These are phyloP conservation scores for Haematococcus sp. DNA, from an alignment of 139 green algal species.

Conservation along the genomic window DNA sequence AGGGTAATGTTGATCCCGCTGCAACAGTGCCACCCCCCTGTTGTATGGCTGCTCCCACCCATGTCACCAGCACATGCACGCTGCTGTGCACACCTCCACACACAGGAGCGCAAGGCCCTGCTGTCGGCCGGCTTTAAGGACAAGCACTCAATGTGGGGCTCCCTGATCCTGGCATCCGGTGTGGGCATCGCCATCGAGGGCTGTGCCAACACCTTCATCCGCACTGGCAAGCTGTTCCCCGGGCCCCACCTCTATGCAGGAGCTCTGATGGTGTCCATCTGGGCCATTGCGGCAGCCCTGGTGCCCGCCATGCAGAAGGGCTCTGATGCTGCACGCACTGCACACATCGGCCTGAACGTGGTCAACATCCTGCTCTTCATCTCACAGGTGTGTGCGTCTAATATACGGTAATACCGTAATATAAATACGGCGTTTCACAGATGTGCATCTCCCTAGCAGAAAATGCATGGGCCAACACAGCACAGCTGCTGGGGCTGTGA, in stretches of 20 bases:
- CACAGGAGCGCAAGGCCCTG: constrained; percentile 89
- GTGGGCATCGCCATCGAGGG: constrained; percentile 83
- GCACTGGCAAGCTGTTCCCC: constrained; percentile 95
- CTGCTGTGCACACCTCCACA: neutral
- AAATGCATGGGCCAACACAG: no score
- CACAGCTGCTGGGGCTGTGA: no score
- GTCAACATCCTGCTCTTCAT: constrained; percentile 87
- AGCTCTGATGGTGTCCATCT: constrained; percentile 85
- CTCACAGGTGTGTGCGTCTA: constrained; percentile 61
- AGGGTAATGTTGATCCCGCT: no score
- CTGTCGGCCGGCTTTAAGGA: constrained; percentile 73
- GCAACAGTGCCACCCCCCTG: no score
- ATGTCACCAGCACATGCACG: no score
- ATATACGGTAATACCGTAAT: neutral
- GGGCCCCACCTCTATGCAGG: constrained; percentile 89
- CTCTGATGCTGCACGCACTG: constrained; percentile 82
- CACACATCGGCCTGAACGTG: constrained; percentile 91
- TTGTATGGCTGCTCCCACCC: no score
- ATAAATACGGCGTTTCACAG: no score
- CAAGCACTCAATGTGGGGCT: constrained; percentile 81
- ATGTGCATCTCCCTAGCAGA: no score
- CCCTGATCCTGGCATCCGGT: constrained; percentile 86
- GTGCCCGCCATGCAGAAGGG: constrained; percentile 96
- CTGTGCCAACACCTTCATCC: constrained; percentile 91
- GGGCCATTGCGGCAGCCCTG: constrained; percentile 87